phyloP scores from a whole-genome alignment of 2,329 filamentous ascomycete species.

The Didymella pomorum region DNA sequence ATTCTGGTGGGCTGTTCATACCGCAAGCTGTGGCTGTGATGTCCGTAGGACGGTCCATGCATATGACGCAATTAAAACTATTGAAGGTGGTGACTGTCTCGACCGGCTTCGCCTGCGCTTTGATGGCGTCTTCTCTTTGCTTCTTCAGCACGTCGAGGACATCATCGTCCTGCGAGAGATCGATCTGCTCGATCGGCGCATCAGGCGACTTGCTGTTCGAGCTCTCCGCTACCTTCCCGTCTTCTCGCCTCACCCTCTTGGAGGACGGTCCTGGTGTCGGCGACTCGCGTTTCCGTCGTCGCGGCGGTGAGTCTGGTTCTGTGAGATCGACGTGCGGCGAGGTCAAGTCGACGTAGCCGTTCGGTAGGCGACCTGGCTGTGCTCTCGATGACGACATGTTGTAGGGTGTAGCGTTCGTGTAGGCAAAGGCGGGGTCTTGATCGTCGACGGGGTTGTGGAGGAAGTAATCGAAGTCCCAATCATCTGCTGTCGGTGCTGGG shows the following conservation, averaged over 20 bases:
- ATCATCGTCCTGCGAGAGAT: conserved; percentile 56
- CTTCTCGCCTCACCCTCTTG: conserved; percentile 41
- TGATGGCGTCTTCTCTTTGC: conserved; percentile 61
- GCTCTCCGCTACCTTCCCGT: conserved; percentile 19
- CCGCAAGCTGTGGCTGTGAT: conserved; percentile 68
- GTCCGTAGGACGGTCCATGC: conserved; percentile 68
- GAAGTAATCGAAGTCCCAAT: conserved; percentile 13
- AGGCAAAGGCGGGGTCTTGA: conserved; percentile 15
- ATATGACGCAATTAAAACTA: conserved; percentile 67
- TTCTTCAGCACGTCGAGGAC: conserved; percentile 60
- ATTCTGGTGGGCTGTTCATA: conserved; percentile 50
- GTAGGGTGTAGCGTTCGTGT: conserved; percentile 24
- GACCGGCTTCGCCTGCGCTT: conserved; percentile 52
- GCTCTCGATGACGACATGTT: conserved; percentile 25
- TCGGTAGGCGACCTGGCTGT: conserved; percentile 39
- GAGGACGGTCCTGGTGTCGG: conserved; percentile 41
- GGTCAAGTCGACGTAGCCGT: conserved; percentile 51
- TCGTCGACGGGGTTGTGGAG: conserved; percentile 18
- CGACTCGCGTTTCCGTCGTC: conserved; percentile 32
- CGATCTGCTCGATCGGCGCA: conserved; percentile 57
- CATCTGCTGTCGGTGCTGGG: background rate
- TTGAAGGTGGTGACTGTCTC: conserved; percentile 54
- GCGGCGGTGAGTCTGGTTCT: conserved; percentile 33
- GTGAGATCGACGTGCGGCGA: conserved; percentile 20
- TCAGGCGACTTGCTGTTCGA: conserved; percentile 11